A percentile compares a stretch with the other conserved stretches of the same genome.
Evolutionary conservation across 225 moss, liverwort and hornwort genomes (phyloP).

Genomic region (Polytrichum commune): DNA sequence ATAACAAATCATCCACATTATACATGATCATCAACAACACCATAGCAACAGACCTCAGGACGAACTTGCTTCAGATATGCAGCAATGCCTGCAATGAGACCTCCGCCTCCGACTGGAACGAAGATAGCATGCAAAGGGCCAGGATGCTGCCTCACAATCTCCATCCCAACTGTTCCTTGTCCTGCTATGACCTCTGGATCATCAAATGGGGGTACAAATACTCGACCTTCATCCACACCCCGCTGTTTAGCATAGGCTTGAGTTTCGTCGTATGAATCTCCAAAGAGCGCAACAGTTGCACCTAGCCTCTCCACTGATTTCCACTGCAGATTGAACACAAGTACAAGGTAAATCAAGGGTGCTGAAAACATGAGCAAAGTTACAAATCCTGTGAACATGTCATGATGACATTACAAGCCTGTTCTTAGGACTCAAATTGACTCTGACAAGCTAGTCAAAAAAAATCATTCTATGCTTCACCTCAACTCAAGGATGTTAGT

Average conservation of each 20-base stretch:
- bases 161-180: constrained; percentile 61
- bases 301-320: constrained; percentile 67
- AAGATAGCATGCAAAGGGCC: constrained; percentile 58
- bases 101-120: constrained; percentile 83
- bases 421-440: too few species aligned
- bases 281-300: constrained; percentile 51
- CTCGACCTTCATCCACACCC: constrained; percentile 49
- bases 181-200: constrained; percentile 59
- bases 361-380: background rate
- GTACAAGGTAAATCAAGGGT: background rate
- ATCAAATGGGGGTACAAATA: constrained; percentile 63
- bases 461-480: too few species aligned
- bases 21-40: too few species aligned
- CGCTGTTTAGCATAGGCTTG: constrained; percentile 62
- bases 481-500: too few species aligned
- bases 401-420: background rate
- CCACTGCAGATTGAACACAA: constrained; percentile 48
- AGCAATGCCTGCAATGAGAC: constrained; percentile 89
- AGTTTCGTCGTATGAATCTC: constrained; percentile 64
- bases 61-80: constrained; percentile 93
- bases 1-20: too few species aligned
- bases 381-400: background rate
- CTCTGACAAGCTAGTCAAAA: too few species aligned
- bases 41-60: constrained; percentile 44
- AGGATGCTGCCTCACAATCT: constrained; percentile 52